phyloP scores from a whole-genome alignment of 345 rosid genomes.

The Citrus reticulata region DNA sequence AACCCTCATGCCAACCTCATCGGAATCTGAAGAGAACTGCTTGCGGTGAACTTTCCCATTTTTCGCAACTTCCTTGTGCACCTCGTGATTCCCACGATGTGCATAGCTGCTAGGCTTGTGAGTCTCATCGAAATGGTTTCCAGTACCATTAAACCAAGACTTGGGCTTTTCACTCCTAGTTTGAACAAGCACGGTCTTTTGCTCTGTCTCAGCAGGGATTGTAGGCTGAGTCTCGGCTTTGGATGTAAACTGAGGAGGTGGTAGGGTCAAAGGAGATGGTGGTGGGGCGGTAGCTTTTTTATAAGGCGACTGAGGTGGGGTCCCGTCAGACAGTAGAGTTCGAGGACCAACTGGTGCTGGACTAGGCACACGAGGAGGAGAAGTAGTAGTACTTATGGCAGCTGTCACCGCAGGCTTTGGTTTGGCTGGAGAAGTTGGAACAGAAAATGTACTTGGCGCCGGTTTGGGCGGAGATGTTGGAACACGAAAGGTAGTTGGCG shows the following conservation, averaged over 20 bases:
- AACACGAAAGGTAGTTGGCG: no score
- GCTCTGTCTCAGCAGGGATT: slow-evolving; percentile 51
- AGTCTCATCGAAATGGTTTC: slow-evolving; percentile 3
- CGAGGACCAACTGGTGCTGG: slow-evolving; percentile 20
- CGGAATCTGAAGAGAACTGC: slow-evolving; percentile 39
- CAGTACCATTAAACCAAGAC: slow-evolving; percentile 7
- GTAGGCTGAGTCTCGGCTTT: slow-evolving; percentile 30
- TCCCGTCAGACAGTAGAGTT: slow-evolving; percentile 17
- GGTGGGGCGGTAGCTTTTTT: slow-evolving; percentile 39
- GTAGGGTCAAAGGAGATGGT: slow-evolving; percentile 75
- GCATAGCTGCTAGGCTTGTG: slow-evolving; percentile 20
- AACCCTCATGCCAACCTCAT: slow-evolving; percentile 42
- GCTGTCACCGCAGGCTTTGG: neutral
- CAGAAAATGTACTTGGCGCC: no score
- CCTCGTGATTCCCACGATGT: slow-evolving; percentile 15
- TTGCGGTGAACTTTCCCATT: slow-evolving; percentile 27
- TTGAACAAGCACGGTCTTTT: slow-evolving; percentile 61
- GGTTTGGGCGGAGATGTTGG: no score
- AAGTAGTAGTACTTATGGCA: no score
- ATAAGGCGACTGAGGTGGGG: slow-evolving; percentile 45
- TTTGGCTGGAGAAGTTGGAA: neutral
- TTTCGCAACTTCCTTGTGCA: neutral
- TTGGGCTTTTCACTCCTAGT: slow-evolving; percentile 39
- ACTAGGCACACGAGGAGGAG: neutral
- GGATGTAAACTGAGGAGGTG: slow-evolving; percentile 53